These are phyloP conservation scores for Jamesozyma jinghongensis DNA, from an alignment of 805 yeast species.

Conservation along the genomic window DNA sequence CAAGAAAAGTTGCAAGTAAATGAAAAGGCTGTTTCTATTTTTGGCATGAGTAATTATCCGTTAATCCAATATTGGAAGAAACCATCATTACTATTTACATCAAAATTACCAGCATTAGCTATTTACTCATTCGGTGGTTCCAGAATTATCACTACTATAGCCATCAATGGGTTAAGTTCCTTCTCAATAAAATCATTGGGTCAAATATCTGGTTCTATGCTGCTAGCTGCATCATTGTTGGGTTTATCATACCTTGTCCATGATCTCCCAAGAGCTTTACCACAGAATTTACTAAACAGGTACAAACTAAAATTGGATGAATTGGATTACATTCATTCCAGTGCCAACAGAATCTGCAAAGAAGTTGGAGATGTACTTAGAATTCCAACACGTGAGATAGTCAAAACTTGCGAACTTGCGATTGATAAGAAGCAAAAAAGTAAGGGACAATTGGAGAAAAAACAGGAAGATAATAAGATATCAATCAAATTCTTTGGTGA, in stretches of 20 bases:
- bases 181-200: conserved; percentile 32
- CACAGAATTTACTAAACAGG: conserved; percentile 70
- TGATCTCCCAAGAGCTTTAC: conserved; percentile 86
- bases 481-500: conserved; percentile 23
- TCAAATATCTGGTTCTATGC: conserved; percentile 45
- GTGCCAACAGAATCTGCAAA: conserved; percentile 67
- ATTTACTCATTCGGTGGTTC: conserved; percentile 34
- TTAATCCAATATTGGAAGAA: conserved; percentile 22
- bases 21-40: conserved; percentile 3
- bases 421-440: conserved; percentile 21
- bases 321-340: conserved; percentile 68
- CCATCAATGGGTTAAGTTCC: conserved; percentile 32
- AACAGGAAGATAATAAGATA: conserved; percentile 16
- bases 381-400: conserved; percentile 74
- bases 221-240: conserved; percentile 42
- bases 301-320: conserved; percentile 52
- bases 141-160: conserved; percentile 31
- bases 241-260: conserved; percentile 54
- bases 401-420: conserved; percentile 24
- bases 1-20: not conserved
- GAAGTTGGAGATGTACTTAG: conserved; percentile 77
- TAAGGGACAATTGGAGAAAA: conserved; percentile 20
- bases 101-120: conserved; percentile 28
- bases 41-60: conserved; percentile 20
- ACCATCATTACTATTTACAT: conserved; percentile 29